Conservation (phyloP, 805 yeast genomes). For the Torulaspora franciscae region DNA sequence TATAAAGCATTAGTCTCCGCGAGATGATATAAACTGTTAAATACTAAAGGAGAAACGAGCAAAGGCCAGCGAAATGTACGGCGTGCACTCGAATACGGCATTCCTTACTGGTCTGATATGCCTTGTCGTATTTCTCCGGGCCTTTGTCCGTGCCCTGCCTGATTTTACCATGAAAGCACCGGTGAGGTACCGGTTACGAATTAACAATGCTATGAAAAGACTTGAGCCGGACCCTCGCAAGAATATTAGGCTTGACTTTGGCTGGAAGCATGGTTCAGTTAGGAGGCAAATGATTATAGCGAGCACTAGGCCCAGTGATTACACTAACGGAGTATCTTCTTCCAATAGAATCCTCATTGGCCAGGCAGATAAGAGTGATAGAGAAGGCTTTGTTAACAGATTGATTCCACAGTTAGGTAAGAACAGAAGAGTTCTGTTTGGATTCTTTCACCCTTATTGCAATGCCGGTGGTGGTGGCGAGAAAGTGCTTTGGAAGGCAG, state of each 20-base stretch:
- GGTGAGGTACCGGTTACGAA: constrained; percentile 17
- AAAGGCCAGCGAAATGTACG: not conserved
- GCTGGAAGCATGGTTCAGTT: constrained; percentile 33
- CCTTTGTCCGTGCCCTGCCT: constrained; percentile 8
- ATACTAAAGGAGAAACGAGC: not conserved
- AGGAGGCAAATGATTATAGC: constrained; percentile 38
- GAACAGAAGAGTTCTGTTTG: constrained; percentile 45
- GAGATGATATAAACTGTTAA: not conserved
- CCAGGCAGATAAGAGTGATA: constrained; percentile 10
- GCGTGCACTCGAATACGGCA: not conserved
- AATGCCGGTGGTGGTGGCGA: constrained; percentile 99
- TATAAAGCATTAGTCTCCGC: too few relatives aligned
- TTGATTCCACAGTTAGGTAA: constrained; percentile 12
- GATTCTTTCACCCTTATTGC: constrained; percentile 93
- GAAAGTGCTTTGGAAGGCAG: constrained; percentile 92
- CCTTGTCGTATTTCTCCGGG: constrained; percentile 1
- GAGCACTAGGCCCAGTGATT: constrained; percentile 31
- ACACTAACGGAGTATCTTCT: constrained; percentile 16
- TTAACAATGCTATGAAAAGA: constrained; percentile 17
- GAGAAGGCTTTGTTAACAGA: constrained; percentile 14
- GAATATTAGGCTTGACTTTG: constrained; percentile 18
- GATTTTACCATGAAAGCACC: constrained; percentile 17
- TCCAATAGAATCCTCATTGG: constrained; percentile 13
- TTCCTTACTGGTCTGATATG: not conserved
- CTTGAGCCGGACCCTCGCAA: constrained; percentile 13